These are phyloP conservation scores for Phaeosphaeriaceae sp. DNA, from an alignment of 2,329 filamentous ascomycete species.

Conservation along the genomic window DNA sequence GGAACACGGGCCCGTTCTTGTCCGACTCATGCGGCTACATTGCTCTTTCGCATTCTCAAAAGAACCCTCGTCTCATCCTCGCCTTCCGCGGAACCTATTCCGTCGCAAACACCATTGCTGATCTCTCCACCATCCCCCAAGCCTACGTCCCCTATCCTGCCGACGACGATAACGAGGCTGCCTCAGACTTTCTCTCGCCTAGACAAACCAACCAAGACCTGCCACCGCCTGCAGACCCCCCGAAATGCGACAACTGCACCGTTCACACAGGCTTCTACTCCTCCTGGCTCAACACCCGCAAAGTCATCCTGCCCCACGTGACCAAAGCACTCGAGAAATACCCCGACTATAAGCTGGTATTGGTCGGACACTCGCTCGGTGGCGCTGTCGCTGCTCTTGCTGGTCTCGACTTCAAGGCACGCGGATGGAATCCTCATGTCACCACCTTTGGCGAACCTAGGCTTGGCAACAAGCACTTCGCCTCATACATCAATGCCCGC, in stretches of 20 bases:
- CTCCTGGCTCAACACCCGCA: conserved; percentile 80
- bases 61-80: conserved; percentile 72
- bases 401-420: conserved; percentile 76
- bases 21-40: conserved; percentile 95
- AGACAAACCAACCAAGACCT: conserved; percentile 21
- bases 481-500: conserved; percentile 59
- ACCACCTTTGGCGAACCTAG: conserved; percentile 93
- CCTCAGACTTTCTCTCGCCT: conserved; percentile 33
- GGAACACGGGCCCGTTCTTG: conserved; percentile 86
- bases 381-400: conserved; percentile 91
- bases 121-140: conserved; percentile 88
- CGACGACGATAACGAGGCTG: conserved; percentile 49
- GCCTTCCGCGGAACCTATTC: conserved; percentile 96
- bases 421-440: conserved; percentile 77
- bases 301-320: conserved; percentile 71
- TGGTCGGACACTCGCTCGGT: conserved; percentile 91
- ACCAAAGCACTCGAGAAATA: conserved; percentile 64
- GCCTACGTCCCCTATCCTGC: conserved; percentile 87
- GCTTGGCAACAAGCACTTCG: conserved; percentile 62
- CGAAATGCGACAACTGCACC: conserved; percentile 81
- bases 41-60: conserved; percentile 75
- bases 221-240: conserved; percentile 44
- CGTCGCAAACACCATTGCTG: conserved; percentile 86
- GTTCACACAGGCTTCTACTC: conserved; percentile 90
- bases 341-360: conserved; percentile 73